phyloP scores from a whole-genome alignment of 805 yeast genomes.

The Starmerella gropengiesseri region DNA sequence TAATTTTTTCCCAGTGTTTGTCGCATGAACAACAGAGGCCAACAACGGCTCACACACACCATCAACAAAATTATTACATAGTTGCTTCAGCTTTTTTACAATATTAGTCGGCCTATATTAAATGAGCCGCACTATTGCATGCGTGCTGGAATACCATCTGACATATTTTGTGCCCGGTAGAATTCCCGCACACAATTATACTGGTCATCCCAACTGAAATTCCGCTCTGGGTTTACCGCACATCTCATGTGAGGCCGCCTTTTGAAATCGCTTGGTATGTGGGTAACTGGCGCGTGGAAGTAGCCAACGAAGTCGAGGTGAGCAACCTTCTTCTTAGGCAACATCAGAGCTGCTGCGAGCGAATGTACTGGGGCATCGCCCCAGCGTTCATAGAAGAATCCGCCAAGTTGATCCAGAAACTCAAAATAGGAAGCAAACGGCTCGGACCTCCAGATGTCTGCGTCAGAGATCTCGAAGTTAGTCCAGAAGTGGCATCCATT shows the following conservation, averaged over 20 bases:
- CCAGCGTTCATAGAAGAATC: constrained; percentile 89
- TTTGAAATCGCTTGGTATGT: constrained; percentile 12
- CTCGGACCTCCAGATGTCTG: constrained; percentile 60
- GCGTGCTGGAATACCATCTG: constrained; percentile 8
- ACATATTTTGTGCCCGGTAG: constrained; percentile 11
- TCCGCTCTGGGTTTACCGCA: constrained; percentile 15
- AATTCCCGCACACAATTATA: constrained; percentile 13
- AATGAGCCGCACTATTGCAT: neutral
- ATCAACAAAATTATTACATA: too few species aligned
- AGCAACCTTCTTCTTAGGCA: constrained; percentile 61
- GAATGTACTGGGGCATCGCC: constrained; percentile 97
- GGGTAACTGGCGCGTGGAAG: constrained; percentile 37
- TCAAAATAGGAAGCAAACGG: constrained; percentile 58
- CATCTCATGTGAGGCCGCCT: constrained; percentile 11
- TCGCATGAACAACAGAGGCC: too few species aligned
- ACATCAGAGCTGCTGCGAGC: constrained; percentile 65
- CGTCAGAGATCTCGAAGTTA: constrained; percentile 82
- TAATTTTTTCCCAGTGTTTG: constrained; percentile 5
- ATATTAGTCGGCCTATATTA: neutral
- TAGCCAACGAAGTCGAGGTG: constrained; percentile 92
- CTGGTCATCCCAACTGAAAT: constrained; percentile 15
- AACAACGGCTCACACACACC: too few species aligned
- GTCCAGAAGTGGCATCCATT: constrained; percentile 87
- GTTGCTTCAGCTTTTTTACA: too few species aligned
- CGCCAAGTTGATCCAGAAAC: constrained; percentile 59